Evolutionary conservation across 768 basidiomycete genomes (phyloP).

Genomic region (Boletus fagicola): DNA sequence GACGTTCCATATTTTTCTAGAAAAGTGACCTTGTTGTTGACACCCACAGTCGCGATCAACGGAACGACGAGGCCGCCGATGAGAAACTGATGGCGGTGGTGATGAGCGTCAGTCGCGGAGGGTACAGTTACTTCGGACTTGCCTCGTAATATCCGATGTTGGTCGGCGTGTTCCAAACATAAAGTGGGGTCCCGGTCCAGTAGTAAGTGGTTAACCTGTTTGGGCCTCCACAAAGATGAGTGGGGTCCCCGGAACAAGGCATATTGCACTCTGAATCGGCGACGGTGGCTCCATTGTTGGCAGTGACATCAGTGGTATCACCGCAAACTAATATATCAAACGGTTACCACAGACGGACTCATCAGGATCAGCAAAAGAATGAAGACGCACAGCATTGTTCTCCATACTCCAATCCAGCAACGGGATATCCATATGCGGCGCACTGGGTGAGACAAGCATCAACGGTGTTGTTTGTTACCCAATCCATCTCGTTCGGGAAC

Average conservation of each 20-base stretch:
- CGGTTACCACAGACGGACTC: neutral
- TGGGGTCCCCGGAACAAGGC: constrained; percentile 68
- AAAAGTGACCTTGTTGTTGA: constrained; percentile 81
- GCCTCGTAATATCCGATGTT: constrained; percentile 74
- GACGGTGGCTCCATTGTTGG: constrained; percentile 33
- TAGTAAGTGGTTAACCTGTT: constrained; percentile 53
- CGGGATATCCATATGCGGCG: constrained; percentile 67
- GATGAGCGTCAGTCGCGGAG: neutral
- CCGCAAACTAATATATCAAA: constrained; percentile 55
- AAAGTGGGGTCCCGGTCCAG: constrained; percentile 47
- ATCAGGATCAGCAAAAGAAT: neutral
- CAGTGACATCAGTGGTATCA: constrained; percentile 53
- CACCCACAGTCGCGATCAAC: constrained; percentile 69
- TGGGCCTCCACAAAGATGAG: constrained; percentile 65
- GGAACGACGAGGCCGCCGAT: constrained; percentile 66
- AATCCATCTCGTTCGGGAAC: constrained; percentile 61
- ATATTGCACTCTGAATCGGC: constrained; percentile 41
- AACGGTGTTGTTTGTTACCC: constrained; percentile 61
- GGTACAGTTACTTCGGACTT: constrained; percentile 17
- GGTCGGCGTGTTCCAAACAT: constrained; percentile 62
- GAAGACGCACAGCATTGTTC: constrained; percentile 67
- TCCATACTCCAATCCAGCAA: constrained; percentile 66
- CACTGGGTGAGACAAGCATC: constrained; percentile 67
- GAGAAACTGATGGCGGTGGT: constrained; percentile 35
- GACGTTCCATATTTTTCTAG: constrained; percentile 72